Base-by-base conservation (phyloP, 1,139 yeast genomes). In the Magnusiomyces tetraspermus region DNA sequence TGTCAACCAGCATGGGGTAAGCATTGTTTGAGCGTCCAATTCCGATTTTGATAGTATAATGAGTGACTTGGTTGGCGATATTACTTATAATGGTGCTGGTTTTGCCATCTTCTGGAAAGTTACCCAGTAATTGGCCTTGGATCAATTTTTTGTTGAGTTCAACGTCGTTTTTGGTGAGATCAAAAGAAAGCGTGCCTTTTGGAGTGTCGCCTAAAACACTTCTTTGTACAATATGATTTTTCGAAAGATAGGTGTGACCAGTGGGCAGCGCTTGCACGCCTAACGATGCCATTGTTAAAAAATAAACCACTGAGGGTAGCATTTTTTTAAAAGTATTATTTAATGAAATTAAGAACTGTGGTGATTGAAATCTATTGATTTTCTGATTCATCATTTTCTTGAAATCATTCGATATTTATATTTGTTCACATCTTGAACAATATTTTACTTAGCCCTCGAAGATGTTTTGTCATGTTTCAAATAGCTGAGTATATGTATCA, bases 21-120 rank as follows among this genome's bases (percentile, higher is more conserved):
- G 56, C 46, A 54, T 69, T 71, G 6, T 62, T 57, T 1, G 73
- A 70, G 6, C 68, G 63, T 2, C 76, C 76, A 23, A 72, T 61
- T 15, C 65, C 62, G 21, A 79, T 57, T 23, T 67, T 63, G 13
- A 61, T 55, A 30, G 59, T 56, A 50, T 63, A 63, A 53, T 50
- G 51, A 2, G 55, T 49, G 24, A 54, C 33, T 43, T 49, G 37
- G 47, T 58, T 58, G 15, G 46, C 36, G 11, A 52, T 41, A 5
- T 42, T 36, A 23, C 17, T 44, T 19, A 38, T 17, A 19, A 38
- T 38, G 22, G 24, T 38, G 5, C 5, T 38, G 23, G 24, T 19
- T 4, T 33, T 17, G 10, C 38, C 38, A 11, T 28, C 31, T 6
- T 6, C 6, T 15, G 38, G 38, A 15, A 33, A 10, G 38, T 33